phyloP scores from a whole-genome alignment of 2,329 filamentous ascomycete species.

The Colletotrichum lentis region DNA sequence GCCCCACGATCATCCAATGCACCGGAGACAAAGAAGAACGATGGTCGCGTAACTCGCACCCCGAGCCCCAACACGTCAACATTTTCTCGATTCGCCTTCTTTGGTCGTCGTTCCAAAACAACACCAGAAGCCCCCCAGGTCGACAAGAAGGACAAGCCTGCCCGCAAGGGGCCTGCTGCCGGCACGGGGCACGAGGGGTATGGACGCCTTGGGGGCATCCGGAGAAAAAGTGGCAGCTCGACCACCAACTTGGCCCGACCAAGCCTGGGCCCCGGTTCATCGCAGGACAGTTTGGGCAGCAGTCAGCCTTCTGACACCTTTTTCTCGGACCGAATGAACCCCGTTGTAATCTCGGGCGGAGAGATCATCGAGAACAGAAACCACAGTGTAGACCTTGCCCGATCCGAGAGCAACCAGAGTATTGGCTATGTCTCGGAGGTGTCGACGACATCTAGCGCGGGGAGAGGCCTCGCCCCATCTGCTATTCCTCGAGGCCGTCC shows the following conservation, averaged over 20 bases:
- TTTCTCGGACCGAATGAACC: slow-evolving; percentile 68
- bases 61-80: slow-evolving; percentile 66
- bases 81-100: slow-evolving; percentile 78
- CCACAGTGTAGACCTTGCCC: slow-evolving; percentile 56
- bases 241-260: slow-evolving; percentile 58
- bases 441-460: slow-evolving; percentile 53
- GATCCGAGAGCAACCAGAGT: slow-evolving; percentile 62
- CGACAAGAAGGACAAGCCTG: slow-evolving; percentile 66
- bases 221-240: slow-evolving; percentile 70
- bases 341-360: slow-evolving; percentile 72
- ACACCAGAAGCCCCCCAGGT: slow-evolving; percentile 56
- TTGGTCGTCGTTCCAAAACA: slow-evolving; percentile 75
- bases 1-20: slow-evolving; percentile 41
- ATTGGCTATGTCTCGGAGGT: slow-evolving; percentile 51
- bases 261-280: slow-evolving; percentile 54
- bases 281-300: slow-evolving; percentile 61
- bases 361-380: slow-evolving; percentile 69
- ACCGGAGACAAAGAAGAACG: slow-evolving; percentile 41
- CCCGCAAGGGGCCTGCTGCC: slow-evolving; percentile 81
- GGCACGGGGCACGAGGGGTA: slow-evolving; percentile 96
- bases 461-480: slow-evolving; percentile 62
- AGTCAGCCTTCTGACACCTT: slow-evolving; percentile 62
- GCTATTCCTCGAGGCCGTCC: slow-evolving; percentile 55
- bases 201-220: slow-evolving; percentile 67
- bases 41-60: slow-evolving; percentile 49